Evolutionary conservation across 2,329 filamentous ascomycete species (phyloP).

Genomic region (Colletotrichum eleusines): DNA sequence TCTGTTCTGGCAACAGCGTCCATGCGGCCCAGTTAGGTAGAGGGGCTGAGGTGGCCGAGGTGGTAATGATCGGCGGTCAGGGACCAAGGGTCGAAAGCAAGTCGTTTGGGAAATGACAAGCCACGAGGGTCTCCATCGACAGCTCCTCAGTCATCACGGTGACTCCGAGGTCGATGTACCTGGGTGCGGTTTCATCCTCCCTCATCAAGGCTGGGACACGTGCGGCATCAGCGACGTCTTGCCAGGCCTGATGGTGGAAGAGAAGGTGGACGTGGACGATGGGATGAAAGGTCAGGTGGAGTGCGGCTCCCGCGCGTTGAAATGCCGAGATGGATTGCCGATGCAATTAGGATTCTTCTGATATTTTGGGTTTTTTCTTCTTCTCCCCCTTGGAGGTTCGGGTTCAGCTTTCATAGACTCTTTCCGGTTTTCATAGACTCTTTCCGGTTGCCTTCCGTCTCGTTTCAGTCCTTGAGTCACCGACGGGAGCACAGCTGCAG

Average conservation of each 20-base stretch:
- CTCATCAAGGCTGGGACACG: not conserved
- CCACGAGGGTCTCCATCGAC: conserved; percentile 30
- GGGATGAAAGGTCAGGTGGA: not conserved
- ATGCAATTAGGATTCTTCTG: not conserved
- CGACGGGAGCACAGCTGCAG: conserved; percentile 22
- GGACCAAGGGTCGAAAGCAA: conserved; percentile 22
- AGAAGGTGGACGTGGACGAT: not conserved
- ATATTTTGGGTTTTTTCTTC: conserved; percentile 5
- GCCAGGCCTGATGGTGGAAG: not conserved
- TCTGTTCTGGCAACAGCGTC: conserved; percentile 26
- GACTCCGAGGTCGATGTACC: conserved; percentile 35
- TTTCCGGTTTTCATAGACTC: conserved; percentile 10
- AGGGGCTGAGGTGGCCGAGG: conserved; percentile 29
- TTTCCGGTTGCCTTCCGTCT: conserved; percentile 27
- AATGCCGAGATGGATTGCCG: conserved; percentile 34
- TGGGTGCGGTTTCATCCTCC: conserved; percentile 2
- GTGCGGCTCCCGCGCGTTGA: conserved; percentile 1
- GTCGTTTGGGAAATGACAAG: conserved; percentile 35
- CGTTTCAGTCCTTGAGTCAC: conserved; percentile 32
- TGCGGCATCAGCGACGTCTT: not conserved
- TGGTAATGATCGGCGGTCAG: conserved; percentile 37
- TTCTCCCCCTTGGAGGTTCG: not conserved
- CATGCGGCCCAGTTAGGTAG: conserved; percentile 19
- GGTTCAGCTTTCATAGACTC: not conserved
- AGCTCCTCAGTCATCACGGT: conserved; percentile 41